Evolutionary conservation across 495 filamentous ascomycete species (phyloP).

Genomic region (Ascobolus immersus): DNA sequence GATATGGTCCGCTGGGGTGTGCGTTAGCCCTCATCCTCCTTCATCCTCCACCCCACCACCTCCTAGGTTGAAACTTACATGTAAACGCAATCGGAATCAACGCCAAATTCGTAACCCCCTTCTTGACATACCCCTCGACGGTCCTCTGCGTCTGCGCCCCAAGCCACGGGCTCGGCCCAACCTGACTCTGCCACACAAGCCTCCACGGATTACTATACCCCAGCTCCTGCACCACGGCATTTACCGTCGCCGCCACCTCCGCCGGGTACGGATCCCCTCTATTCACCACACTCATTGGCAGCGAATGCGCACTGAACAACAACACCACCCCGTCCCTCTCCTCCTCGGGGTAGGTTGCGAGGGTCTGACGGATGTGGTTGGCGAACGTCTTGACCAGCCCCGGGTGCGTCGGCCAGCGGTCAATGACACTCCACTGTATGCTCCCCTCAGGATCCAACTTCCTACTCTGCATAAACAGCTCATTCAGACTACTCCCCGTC

Average conservation of each 20-base stretch:
- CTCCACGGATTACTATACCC: constrained; percentile 71
- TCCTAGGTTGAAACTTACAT: constrained; percentile 20
- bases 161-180: constrained; percentile 84
- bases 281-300: constrained; percentile 70
- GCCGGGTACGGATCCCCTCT: constrained; percentile 71
- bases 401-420: constrained; percentile 68
- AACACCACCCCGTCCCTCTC: constrained; percentile 42
- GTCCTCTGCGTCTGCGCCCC: constrained; percentile 79
- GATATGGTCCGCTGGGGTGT: constrained; percentile 55
- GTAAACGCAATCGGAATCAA: constrained; percentile 95
- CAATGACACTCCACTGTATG: constrained; percentile 77
- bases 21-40: too few relatives aligned
- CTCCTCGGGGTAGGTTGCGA: constrained; percentile 61
- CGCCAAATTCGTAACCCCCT: constrained; percentile 72
- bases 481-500: constrained; percentile 85
- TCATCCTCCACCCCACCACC: too few relatives aligned
- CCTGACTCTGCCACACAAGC: constrained; percentile 93
- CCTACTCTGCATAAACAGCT: constrained; percentile 88
- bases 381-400: constrained; percentile 83
- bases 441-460: constrained; percentile 53
- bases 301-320: constrained; percentile 79
- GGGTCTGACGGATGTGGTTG: constrained; percentile 57
- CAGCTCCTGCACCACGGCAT: constrained; percentile 82
- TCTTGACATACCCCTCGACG: constrained; percentile 66
- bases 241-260: constrained; percentile 90